Conservation (phyloP, 2,329 filamentous ascomycete genomes). For the Aspergillus ustus region DNA sequence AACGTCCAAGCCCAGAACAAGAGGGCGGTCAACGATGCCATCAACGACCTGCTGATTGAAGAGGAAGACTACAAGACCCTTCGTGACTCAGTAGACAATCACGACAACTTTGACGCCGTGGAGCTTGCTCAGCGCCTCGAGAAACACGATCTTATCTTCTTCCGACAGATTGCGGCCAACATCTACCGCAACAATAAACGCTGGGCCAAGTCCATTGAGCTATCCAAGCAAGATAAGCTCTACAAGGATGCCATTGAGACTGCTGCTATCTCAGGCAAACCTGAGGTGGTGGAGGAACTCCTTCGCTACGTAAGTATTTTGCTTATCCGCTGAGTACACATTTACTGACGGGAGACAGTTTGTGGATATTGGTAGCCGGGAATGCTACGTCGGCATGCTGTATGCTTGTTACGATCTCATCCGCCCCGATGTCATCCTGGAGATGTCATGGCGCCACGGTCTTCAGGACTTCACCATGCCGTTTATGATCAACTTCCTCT, state of each 20-base stretch:
- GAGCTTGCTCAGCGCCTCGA: constrained; percentile 90
- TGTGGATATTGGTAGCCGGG: constrained; percentile 96
- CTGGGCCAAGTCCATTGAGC: constrained; percentile 97
- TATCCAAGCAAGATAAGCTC: constrained; percentile 98
- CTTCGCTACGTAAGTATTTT: constrained; percentile 85
- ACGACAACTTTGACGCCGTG: constrained; percentile 97
- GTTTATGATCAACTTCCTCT: constrained; percentile 98
- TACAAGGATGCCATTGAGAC: constrained; percentile 99
- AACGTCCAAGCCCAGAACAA: constrained; percentile 98
- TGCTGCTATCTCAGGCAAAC: constrained; percentile 85
- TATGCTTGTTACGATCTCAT: constrained; percentile 99
- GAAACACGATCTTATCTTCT: constrained; percentile 98
- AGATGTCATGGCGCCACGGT: constrained; percentile 95
- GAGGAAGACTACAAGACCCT: constrained; percentile 99
- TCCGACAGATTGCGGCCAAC: constrained; percentile 95
- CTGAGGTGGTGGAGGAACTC: constrained; percentile 91
- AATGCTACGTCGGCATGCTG: constrained; percentile 99
- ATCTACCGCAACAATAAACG: constrained; percentile 99
- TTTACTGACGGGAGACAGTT: constrained; percentile 66
- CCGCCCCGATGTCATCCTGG: constrained; percentile 87
- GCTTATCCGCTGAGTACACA: neutral
- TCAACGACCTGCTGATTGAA: constrained; percentile 96
- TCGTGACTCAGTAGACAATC: constrained; percentile 95
- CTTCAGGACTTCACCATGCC: constrained; percentile 98
- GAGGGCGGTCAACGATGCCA: constrained; percentile 95